These are phyloP conservation scores for Russula sp. DNA, from an alignment of 768 basidiomycete genomes.

Conservation along the genomic window DNA sequence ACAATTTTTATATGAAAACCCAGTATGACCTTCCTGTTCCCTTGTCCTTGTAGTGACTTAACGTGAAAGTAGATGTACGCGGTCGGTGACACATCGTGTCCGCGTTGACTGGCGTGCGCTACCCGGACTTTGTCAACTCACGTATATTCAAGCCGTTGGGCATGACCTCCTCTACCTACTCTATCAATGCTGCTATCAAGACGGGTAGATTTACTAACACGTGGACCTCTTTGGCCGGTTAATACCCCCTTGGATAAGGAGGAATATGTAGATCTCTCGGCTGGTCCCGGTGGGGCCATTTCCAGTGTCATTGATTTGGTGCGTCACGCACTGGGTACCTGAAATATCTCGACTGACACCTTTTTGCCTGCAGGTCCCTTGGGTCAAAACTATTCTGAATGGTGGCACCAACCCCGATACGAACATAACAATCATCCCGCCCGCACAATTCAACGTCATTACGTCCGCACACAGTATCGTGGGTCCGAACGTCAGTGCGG, in stretches of 20 bases:
- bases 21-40: slow-evolving; percentile 31
- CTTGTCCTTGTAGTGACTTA: background rate
- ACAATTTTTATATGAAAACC: slow-evolving; percentile 42
- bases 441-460: slow-evolving; percentile 34
- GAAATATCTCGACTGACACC: background rate
- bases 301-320: slow-evolving; percentile 46
- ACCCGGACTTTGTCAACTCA: slow-evolving; percentile 42
- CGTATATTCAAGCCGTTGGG: slow-evolving; percentile 43
- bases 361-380: slow-evolving; percentile 39
- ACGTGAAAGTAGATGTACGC: slow-evolving; percentile 41
- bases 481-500: slow-evolving; percentile 6
- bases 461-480: slow-evolving; percentile 38
- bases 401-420: slow-evolving; percentile 37
- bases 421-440: slow-evolving; percentile 39
- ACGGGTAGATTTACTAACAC: slow-evolving; percentile 38
- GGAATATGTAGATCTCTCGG: slow-evolving; percentile 30
- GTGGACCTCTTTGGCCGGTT: slow-evolving; percentile 38
- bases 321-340: slow-evolving; percentile 18
- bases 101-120: slow-evolving; percentile 37
- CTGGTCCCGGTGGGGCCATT: slow-evolving; percentile 46
- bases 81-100: slow-evolving; percentile 38
- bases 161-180: slow-evolving; percentile 45
- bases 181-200: slow-evolving; percentile 35
- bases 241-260: slow-evolving; percentile 36
- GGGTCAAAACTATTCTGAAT: slow-evolving; percentile 41